Base-by-base conservation (phyloP, 495 filamentous ascomycete genomes). In the Talaromyces wortmannii region DNA sequence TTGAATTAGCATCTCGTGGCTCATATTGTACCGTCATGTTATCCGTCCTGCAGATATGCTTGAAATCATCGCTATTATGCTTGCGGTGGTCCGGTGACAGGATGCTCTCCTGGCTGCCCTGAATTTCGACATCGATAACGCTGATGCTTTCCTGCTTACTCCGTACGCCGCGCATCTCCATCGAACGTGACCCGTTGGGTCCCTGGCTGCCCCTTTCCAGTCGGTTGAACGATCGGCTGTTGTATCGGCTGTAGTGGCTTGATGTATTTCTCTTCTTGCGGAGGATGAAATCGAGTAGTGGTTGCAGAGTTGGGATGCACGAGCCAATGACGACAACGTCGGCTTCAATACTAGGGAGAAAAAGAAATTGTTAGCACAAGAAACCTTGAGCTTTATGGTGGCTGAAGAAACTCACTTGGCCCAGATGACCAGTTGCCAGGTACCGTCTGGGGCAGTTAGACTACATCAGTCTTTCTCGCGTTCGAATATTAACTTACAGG, bases 331-430 rank as follows among this genome's bases (percentile, higher is more conserved):
- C 74, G 54, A 78, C 61, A 31, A 68, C 63, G 59, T 71, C 71
- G 16, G 69, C 71, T 61, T 80, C 75, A 60, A 75, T 59, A 31
- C 72, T 76, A n/a, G n/a, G n/a, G n/a, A n/a, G n/a, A n/a, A n/a
- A n/a, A n/a, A 47, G 58, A 16, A 17, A 18, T 29, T 48, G 5
- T 48, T 29, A 48, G 5, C 5, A 48, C 12, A 8, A 47, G n/a
- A 47, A 6, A 6, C 13, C 23, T 18, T 31, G 16, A 33, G 30
- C 2, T 50, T 15, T 10, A 5, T 17, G 54, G 31, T 55, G 16
- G n/a, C 6, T 29, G 2, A 48, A 23, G 13, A 50, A 30, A 50
- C 67, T 61, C 67, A 76, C 73, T 59, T 58, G 0, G 69, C 76
- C 77, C 74, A 78, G 53, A 78, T 65, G 4, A 72, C 63, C 15